A percentile compares a stretch with the other conserved stretches of the same genome.
phyloP scores from a whole-genome alignment of 306 rosid genomes.

The Cucurbita moschata region DNA sequence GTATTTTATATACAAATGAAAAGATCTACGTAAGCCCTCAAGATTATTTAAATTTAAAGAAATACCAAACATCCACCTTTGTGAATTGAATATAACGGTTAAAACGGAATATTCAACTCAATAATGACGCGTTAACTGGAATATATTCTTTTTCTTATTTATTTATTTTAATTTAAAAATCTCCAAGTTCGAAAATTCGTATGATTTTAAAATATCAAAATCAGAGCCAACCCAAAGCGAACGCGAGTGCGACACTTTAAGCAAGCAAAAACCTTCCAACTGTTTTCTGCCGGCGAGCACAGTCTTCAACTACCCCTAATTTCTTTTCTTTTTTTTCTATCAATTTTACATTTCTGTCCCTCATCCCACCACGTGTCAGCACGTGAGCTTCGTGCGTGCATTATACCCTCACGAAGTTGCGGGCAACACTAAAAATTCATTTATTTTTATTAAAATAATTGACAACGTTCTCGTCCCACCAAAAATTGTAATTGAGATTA shows the following conservation, averaged over 20 bases:
- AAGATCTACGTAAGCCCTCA: too few species aligned
- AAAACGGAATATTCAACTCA: not conserved
- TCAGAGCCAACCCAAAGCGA: not conserved
- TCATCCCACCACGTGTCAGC: not conserved
- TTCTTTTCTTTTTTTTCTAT: not conserved
- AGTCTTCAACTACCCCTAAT: slow-evolving; percentile 11
- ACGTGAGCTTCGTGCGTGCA: not conserved
- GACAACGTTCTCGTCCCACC: too few species aligned
- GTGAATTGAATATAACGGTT: not conserved
- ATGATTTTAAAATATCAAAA: not conserved
- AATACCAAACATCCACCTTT: not conserved
- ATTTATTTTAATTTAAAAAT: not conserved
- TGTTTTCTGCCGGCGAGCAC: slow-evolving; percentile 24
- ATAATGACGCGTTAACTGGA: not conserved
- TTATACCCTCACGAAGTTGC: slow-evolving; percentile 1
- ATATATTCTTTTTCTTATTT: not conserved
- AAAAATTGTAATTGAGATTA: too few species aligned
- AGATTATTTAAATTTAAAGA: too few species aligned
- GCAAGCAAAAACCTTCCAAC: slow-evolving; percentile 30
- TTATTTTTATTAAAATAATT: too few species aligned
- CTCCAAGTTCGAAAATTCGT: not conserved
- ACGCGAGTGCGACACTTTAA: slow-evolving; percentile 1
- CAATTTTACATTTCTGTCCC: not conserved
- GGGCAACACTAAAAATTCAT: too few species aligned
- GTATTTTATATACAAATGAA: too few species aligned